Percentiles rank a stretch among this genome's conserved stretches.
These are phyloP conservation scores for Bolboschoenus planiculmis DNA, from an alignment of 176 grass and related monocot species.

Conservation along the genomic window DNA sequence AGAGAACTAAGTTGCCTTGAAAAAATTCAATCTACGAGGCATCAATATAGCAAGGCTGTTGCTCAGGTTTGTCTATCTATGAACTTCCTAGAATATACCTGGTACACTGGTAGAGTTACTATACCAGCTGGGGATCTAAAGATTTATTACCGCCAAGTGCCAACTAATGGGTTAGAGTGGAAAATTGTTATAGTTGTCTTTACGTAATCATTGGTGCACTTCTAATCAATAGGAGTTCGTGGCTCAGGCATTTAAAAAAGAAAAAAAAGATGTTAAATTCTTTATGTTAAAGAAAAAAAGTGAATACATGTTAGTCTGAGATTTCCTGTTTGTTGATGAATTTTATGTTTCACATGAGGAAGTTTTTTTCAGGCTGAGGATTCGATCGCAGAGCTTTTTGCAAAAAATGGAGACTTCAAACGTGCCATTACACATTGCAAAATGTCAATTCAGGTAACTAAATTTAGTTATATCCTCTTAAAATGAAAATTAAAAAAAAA, in stretches of 20 bases:
- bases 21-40: constrained; percentile 54
- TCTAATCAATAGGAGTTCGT: background rate
- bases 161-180: background rate
- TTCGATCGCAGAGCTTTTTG: constrained; percentile 57
- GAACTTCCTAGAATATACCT: background rate
- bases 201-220: background rate
- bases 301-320: background rate
- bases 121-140: background rate
- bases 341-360: background rate
- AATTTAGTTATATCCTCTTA: background rate
- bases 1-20: constrained; percentile 45
- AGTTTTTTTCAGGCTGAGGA: constrained; percentile 51
- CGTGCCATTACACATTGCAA: constrained; percentile 58
- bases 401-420: constrained; percentile 51
- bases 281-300: background rate
- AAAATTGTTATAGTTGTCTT: background rate
- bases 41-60: constrained; percentile 76
- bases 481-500: background rate
- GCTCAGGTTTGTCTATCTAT: constrained; percentile 52
- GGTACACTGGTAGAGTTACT: background rate
- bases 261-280: background rate
- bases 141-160: background rate
- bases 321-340: background rate
- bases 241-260: background rate
- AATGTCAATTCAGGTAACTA: constrained; percentile 63